These are phyloP conservation scores for Fusarium albosuccineum DNA, from an alignment of 2,329 filamentous ascomycete genomes.

Conservation along the genomic window DNA sequence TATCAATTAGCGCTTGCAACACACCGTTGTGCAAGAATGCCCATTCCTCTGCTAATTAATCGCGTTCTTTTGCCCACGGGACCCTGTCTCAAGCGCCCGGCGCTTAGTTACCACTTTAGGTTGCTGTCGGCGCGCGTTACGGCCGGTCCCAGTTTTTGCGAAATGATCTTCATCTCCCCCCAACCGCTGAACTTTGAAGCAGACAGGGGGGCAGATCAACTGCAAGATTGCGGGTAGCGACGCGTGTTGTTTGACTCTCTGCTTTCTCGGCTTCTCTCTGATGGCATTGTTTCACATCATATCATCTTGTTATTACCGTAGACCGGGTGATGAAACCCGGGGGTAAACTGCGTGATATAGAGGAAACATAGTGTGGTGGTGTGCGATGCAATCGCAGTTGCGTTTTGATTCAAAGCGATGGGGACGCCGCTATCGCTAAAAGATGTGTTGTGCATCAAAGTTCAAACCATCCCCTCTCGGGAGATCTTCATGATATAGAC, in stretches of 20 bases:
- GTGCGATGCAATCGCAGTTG: constrained; percentile 26
- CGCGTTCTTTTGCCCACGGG: not conserved
- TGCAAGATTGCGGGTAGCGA: constrained; percentile 35
- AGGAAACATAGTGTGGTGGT: not conserved
- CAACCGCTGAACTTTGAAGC: constrained; percentile 29
- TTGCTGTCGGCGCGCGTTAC: not conserved
- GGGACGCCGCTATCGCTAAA: constrained; percentile 30
- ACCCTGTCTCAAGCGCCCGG: constrained; percentile 30
- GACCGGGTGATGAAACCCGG: constrained; percentile 12
- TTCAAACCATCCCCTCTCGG: constrained; percentile 17
- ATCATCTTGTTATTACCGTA: constrained; percentile 24
- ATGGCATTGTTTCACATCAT: constrained; percentile 27
- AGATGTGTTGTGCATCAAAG: not conserved
- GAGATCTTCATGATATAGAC: constrained; percentile 31
- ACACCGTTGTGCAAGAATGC: constrained; percentile 2
- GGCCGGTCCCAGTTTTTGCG: not conserved
- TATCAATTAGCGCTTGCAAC: not conserved
- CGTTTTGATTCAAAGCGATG: constrained; percentile 1
- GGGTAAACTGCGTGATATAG: not conserved
- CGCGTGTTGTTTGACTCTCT: constrained; percentile 33
- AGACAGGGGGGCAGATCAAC: constrained; percentile 28
- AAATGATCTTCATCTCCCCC: constrained; percentile 46
- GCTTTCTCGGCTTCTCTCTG: constrained; percentile 15
- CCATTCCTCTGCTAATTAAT: constrained; percentile 8
- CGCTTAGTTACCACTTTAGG: constrained; percentile 24